Base-by-base conservation (phyloP, 352 stramenopile genomes). In the Phytophthora rubi region DNA sequence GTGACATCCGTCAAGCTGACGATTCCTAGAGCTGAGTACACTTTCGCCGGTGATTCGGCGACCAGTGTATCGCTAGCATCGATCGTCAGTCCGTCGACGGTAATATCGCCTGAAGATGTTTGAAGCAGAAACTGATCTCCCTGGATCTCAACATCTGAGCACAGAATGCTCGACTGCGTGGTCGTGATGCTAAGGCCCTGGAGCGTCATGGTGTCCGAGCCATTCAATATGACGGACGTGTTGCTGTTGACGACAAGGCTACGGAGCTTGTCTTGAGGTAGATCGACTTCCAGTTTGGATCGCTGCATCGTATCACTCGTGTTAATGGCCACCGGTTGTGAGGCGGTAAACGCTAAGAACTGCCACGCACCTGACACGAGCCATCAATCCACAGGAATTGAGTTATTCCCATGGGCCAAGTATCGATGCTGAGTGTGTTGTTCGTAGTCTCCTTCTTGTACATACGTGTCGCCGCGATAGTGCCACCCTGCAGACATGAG, bases 311-410 rank as follows among this genome's bases (percentile, higher is more conserved):
- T 13, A 49, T 48, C 32, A 62, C 16, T 52, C 6, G 28, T 2
- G 45, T 52, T 28, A 52, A 28, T 15, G 8, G 7, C 30, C 16
- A 26, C 16, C 8, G n/a, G n/a, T 52, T 8, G 13, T 18, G 13
- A 23, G 15, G 13, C 35, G 23, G 16, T 18, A 9, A 68, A 47
- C 39, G 8, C 16, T 21, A 18, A 10, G 4, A 10, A 16, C 3
- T 30, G 8, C 6, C 30, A 55, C 60, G 39, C 55, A 91, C 85
- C 76, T 93, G 86, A 21, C 84, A 94, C 2, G 84, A 92, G 1
- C 72, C 80, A 18, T 92, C 86, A 3, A 94, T 55, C 83, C 86
- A 91, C 26, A 92, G 51, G 39, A 94, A 90, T 6, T 63, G 80
- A 23, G 75, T 85, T 42, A 71, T 62, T 45, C 74, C 70, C 16